These are phyloP conservation scores for Diatrype stigma DNA, from an alignment of 2,329 filamentous ascomycete genomes.

Conservation along the genomic window DNA sequence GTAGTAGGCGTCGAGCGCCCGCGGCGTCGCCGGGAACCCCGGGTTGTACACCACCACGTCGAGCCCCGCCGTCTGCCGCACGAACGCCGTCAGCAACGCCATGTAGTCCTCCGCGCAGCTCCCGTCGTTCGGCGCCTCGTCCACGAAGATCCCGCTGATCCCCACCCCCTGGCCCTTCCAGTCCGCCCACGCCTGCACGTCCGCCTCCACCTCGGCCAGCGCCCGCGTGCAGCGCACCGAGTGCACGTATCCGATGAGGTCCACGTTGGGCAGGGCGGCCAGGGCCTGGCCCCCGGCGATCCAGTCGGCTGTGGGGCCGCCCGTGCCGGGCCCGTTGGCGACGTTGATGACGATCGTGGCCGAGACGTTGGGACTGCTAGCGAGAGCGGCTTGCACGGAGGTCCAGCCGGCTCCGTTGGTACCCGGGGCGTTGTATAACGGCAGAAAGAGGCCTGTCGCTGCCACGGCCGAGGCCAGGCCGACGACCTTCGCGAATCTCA, in stretches of 20 bases:
- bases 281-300: slow-evolving; percentile 1
- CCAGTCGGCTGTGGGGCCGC: neutral
- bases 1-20: neutral
- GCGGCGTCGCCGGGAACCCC: neutral
- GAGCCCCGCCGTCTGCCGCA: neutral
- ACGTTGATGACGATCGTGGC: slow-evolving; percentile 4
- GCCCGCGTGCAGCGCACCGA: neutral
- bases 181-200: slow-evolving; percentile 2
- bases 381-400: neutral
- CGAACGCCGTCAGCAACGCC: neutral
- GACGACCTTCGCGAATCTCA: neutral
- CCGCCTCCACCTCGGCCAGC: neutral
- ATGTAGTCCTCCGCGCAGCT: slow-evolving; percentile 2
- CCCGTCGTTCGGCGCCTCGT: slow-evolving; percentile 2
- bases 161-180: slow-evolving; percentile 1
- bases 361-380: neutral
- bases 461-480: neutral
- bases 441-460: slow-evolving; percentile 3
- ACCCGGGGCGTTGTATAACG: slow-evolving; percentile 4
- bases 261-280: neutral
- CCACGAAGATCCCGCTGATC: slow-evolving; percentile 4
- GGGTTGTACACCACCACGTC: slow-evolving; percentile 4
- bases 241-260: neutral
- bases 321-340: neutral
- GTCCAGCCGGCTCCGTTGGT: slow-evolving; percentile 1